phyloP scores from a whole-genome alignment of 176 grass and related monocot species.

The Ananas comosus region DNA sequence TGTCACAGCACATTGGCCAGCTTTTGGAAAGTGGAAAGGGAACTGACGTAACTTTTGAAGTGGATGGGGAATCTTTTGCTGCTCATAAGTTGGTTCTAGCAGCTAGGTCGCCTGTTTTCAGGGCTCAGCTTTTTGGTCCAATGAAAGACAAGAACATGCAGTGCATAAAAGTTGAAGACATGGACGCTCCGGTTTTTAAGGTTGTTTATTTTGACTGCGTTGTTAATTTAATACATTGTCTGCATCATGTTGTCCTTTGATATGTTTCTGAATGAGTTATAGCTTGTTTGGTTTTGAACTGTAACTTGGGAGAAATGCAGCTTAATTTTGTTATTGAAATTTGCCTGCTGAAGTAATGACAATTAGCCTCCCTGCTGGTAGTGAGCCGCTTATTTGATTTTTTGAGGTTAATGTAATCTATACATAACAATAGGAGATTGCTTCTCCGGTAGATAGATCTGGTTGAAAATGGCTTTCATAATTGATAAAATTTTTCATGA shows the following conservation, averaged over 20 bases:
- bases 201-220: constrained; percentile 20
- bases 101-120: constrained; percentile 85
- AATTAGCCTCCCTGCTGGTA: no score
- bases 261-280: neutral
- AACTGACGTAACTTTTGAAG: constrained; percentile 65
- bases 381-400: no score
- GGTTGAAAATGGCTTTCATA: no score
- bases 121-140: constrained; percentile 93
- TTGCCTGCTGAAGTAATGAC: neutral
- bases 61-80: constrained; percentile 65
- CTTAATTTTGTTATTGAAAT: neutral
- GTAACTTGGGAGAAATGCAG: neutral
- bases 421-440: no score
- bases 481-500: no score
- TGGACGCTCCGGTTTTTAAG: constrained; percentile 92
- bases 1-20: constrained; percentile 69
- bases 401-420: no score
- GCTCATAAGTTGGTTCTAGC: constrained; percentile 88
- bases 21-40: constrained; percentile 58
- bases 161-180: constrained; percentile 74
- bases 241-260: neutral
- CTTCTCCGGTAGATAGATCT: no score
- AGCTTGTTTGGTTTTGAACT: neutral
- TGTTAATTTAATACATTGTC: no score
- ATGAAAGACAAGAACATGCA: constrained; percentile 91